Percentiles rank a stretch among this genome's conserved stretches.
Conservation (phyloP, 352 stramenopile genomes). For the Globisporangium polare region DNA sequence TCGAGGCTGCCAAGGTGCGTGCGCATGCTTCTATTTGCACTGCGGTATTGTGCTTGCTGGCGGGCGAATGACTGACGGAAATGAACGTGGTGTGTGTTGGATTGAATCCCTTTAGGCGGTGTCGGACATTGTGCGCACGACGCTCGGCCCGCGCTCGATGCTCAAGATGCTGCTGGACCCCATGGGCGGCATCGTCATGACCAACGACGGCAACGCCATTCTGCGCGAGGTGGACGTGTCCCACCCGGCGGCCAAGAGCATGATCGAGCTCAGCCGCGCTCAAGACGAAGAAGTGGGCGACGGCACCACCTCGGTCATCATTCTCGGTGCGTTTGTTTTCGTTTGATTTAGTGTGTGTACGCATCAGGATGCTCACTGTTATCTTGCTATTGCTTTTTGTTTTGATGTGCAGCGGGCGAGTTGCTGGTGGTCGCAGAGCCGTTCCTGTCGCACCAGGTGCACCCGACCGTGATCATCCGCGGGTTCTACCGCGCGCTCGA, state of each 20-base stretch:
- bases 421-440: constrained; percentile 96
- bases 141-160: constrained; percentile 97
- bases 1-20: constrained; percentile 91
- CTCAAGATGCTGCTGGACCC: constrained; percentile 99
- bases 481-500: constrained; percentile 90
- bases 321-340: constrained; percentile 77
- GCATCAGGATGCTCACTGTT: background rate
- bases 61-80: background rate
- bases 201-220: constrained; percentile 99
- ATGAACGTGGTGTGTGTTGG: background rate
- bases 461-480: constrained; percentile 98
- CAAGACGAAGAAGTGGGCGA: constrained; percentile 99
- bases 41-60: background rate
- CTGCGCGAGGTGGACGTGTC: constrained; percentile 98
- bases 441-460: constrained; percentile 95
- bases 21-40: too few species aligned
- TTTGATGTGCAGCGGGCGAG: constrained; percentile 84
- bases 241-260: constrained; percentile 98
- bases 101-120: constrained; percentile 63
- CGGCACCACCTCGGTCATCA: constrained; percentile 99
- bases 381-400: background rate
- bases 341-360: background rate
- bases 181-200: constrained; percentile 99
- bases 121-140: constrained; percentile 98
- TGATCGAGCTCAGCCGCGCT: constrained; percentile 98